Evolutionary conservation across 345 rosid genomes (phyloP).

Genomic region (Melaleuca alternifolia): DNA sequence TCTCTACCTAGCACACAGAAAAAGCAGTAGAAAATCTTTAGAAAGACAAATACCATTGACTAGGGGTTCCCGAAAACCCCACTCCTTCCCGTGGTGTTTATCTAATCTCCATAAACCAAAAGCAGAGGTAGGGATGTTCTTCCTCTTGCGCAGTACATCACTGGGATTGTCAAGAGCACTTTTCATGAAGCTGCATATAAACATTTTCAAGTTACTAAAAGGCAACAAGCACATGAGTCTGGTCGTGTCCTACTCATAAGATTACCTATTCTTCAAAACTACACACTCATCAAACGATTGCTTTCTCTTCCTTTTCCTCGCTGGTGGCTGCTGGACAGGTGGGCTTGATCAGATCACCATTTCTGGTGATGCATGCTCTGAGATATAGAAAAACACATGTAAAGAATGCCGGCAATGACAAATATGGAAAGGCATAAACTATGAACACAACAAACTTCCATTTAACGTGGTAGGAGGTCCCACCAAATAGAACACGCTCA

Average conservation of each 20-base stretch:
- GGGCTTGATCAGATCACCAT: conserved; percentile 48
- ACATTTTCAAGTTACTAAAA: background rate
- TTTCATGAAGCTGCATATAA: background rate
- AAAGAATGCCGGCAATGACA: background rate
- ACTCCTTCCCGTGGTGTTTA: conserved; percentile 38
- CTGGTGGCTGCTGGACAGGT: conserved; percentile 19
- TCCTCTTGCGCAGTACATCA: conserved; percentile 33
- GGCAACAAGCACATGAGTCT: background rate
- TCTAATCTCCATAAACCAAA: conserved; percentile 47
- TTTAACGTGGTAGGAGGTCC: conserved; percentile 4
- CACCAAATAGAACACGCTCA: conserved; percentile 29
- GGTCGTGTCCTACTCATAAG: background rate
- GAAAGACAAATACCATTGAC: conserved; percentile 35
- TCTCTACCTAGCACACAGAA: conserved; percentile 1
- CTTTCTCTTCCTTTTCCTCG: conserved; percentile 27
- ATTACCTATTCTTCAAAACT: conserved; percentile 44
- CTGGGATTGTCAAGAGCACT: background rate
- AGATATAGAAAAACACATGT: background rate
- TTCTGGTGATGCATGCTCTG: conserved; percentile 47
- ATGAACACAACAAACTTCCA: background rate
- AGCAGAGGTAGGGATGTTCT: conserved; percentile 25
- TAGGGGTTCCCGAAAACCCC: conserved; percentile 35
- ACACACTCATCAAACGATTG: conserved; percentile 36
- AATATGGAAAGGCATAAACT: background rate
- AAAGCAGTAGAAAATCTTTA: background rate